Conservation (phyloP, 2,329 filamentous ascomycete species). For the Fusarium cicatricum region DNA sequence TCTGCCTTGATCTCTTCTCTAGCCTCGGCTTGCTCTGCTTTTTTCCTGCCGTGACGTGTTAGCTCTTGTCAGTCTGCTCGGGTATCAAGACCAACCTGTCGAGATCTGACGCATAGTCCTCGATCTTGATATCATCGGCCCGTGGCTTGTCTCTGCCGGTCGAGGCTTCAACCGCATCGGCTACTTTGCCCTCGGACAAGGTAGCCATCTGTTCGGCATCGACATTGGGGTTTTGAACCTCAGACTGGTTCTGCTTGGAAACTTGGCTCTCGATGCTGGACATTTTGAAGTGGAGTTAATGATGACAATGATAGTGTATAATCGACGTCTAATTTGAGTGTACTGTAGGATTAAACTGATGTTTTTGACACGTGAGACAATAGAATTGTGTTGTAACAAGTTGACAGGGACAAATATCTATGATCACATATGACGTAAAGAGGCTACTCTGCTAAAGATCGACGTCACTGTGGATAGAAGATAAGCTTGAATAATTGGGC, state of each 20-base stretch:
- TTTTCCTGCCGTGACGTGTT: slow-evolving; percentile 22
- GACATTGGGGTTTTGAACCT: slow-evolving; percentile 30
- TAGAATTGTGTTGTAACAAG: too few species aligned
- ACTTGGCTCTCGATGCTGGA: slow-evolving; percentile 15
- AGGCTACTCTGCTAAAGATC: too few species aligned
- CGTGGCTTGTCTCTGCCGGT: slow-evolving; percentile 27
- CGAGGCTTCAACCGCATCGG: slow-evolving; percentile 27
- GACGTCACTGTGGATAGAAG: too few species aligned
- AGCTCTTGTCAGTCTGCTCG: neutral
- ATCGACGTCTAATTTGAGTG: neutral
- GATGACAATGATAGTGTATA: neutral
- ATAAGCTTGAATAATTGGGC: too few species aligned
- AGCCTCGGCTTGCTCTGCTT: slow-evolving; percentile 31
- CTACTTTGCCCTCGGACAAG: slow-evolving; percentile 34
- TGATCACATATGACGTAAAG: too few species aligned
- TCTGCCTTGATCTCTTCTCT: slow-evolving; percentile 29
- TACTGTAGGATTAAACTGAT: neutral
- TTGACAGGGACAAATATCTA: too few species aligned
- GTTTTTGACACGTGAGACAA: too few species aligned
- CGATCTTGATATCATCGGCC: slow-evolving; percentile 29
- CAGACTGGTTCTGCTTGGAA: slow-evolving; percentile 7
- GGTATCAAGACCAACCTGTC: slow-evolving; percentile 8
- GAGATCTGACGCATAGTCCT: slow-evolving; percentile 31
- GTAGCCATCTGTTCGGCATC: slow-evolving; percentile 34
- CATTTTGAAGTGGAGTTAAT: slow-evolving; percentile 1